Percentiles rank a stretch among this genome's conserved stretches.
Conservation (phyloP, 768 basidiomycete genomes). For the Rhizopogon vulgaris region DNA sequence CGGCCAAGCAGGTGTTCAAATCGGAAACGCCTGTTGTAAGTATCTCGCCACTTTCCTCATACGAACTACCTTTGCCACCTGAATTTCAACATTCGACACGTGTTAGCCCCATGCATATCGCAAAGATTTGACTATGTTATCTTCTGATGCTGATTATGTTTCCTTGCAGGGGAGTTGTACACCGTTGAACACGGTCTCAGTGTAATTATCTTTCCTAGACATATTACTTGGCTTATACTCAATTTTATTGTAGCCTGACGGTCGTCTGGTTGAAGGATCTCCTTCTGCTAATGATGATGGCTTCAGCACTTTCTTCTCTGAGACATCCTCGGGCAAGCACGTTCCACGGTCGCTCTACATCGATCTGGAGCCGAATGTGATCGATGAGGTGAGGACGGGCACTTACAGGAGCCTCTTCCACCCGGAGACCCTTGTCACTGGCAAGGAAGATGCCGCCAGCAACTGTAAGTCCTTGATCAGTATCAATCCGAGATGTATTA, state of each 20-base stretch:
- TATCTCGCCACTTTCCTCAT: conserved; percentile 17
- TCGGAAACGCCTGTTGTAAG: conserved; percentile 98
- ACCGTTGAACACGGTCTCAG: conserved; percentile 97
- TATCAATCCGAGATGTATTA: not conserved
- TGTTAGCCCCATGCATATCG: conserved; percentile 11
- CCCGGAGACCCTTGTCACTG: conserved; percentile 96
- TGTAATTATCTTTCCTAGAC: conserved; percentile 37
- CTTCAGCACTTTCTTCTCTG: conserved; percentile 99
- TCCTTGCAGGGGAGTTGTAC: conserved; percentile 86
- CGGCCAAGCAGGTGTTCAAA: conserved; percentile 97
- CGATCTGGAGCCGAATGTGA: conserved; percentile 94
- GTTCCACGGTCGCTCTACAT: conserved; percentile 97
- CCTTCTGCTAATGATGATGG: conserved; percentile 77
- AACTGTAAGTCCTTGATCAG: conserved; percentile 61
- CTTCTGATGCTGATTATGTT: conserved; percentile 11
- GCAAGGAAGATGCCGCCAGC: conserved; percentile 99
- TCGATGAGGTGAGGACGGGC: conserved; percentile 95
- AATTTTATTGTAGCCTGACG: conserved; percentile 69
- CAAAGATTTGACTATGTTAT: not conserved
- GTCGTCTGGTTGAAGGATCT: conserved; percentile 77
- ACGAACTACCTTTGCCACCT: not conserved
- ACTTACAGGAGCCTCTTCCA: conserved; percentile 97
- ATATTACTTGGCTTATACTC: conserved; percentile 13
- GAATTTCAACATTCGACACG: not conserved
- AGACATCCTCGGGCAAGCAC: conserved; percentile 93